These are phyloP conservation scores for Magnusiomyces suaveolens DNA, from an alignment of 1,139 yeast genomes.

Conservation along the genomic window DNA sequence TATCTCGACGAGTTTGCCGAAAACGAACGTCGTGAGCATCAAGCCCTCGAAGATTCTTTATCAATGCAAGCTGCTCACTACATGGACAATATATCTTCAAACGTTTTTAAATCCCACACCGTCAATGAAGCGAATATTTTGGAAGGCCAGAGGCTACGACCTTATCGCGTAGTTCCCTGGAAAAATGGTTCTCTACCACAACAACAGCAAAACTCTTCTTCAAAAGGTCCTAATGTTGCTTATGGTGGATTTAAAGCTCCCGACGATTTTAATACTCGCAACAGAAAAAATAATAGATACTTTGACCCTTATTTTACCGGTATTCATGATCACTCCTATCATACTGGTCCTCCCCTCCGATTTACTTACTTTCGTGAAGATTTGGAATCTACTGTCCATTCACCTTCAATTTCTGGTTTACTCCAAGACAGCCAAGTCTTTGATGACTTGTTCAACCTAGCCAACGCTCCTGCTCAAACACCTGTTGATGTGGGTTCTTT, in stretches of 20 bases:
- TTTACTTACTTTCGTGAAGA: constrained; percentile 92
- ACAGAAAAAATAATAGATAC: constrained; percentile 12
- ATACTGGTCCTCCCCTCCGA: constrained; percentile 29
- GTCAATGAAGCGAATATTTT: constrained; percentile 19
- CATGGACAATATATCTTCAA: constrained; percentile 26
- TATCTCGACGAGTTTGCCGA: constrained; percentile 66
- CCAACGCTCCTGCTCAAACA: constrained; percentile 1
- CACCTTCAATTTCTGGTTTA: constrained; percentile 80
- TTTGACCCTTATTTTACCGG: constrained; percentile 4
- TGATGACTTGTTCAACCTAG: constrained; percentile 26
- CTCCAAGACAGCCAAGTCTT: constrained; percentile 39
- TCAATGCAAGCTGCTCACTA: constrained; percentile 22
- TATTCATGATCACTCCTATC: background rate
- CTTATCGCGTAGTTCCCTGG: constrained; percentile 12
- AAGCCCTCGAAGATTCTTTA: constrained; percentile 35
- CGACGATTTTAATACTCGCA: constrained; percentile 9
- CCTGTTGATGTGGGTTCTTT: constrained; percentile 4
- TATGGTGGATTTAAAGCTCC: background rate
- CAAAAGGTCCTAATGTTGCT: background rate
- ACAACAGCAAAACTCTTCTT: background rate
- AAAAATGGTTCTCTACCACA: constrained; percentile 13
- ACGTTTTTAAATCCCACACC: constrained; percentile 14
- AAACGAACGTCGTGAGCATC: constrained; percentile 49
- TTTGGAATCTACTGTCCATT: constrained; percentile 76
- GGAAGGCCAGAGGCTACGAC: constrained; percentile 8